Conservation (phyloP, 2,329 filamentous ascomycete species). For the Fusarium praegraminearum region DNA sequence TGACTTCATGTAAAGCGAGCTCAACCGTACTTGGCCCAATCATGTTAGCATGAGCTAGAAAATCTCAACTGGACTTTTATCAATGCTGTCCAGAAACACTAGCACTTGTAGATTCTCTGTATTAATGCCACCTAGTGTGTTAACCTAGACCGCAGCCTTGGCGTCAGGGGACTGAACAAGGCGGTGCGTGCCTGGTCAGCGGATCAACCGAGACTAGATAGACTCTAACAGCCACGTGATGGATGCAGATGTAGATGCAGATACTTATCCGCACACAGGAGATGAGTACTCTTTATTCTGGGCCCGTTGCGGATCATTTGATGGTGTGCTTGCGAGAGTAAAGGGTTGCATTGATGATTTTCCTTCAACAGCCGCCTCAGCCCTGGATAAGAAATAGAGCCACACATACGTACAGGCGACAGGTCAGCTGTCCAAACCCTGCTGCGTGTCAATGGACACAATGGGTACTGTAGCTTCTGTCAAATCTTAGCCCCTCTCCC, state of each 20-base stretch:
- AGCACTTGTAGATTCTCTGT: neutral
- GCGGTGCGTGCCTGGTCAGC: conserved; percentile 32
- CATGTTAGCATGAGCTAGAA: neutral
- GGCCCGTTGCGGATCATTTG: conserved; percentile 22
- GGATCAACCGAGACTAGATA: conserved; percentile 32
- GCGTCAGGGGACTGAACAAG: conserved; percentile 30
- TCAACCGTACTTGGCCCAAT: neutral
- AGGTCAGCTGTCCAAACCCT: conserved; percentile 35
- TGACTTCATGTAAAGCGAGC: neutral
- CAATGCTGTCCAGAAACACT: conserved; percentile 8
- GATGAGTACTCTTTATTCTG: conserved; percentile 6
- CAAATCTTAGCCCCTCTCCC: conserved; percentile 13
- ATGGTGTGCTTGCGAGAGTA: conserved; percentile 10
- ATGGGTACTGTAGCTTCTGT: conserved; percentile 22
- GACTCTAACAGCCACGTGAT: conserved; percentile 10
- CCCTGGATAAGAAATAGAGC: conserved; percentile 24
- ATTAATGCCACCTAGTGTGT: neutral
- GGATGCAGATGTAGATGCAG: conserved; percentile 5
- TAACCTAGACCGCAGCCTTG: conserved; percentile 19
- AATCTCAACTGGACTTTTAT: neutral
- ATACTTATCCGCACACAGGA: neutral
- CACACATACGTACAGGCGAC: conserved; percentile 2
- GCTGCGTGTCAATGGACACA: conserved; percentile 32
- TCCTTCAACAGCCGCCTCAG: conserved; percentile 27
- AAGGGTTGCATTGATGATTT: conserved; percentile 23